These are phyloP conservation scores for Rhipidocladum racemiflorum DNA, from an alignment of 176 grass and related monocot species.

Conservation along the genomic window DNA sequence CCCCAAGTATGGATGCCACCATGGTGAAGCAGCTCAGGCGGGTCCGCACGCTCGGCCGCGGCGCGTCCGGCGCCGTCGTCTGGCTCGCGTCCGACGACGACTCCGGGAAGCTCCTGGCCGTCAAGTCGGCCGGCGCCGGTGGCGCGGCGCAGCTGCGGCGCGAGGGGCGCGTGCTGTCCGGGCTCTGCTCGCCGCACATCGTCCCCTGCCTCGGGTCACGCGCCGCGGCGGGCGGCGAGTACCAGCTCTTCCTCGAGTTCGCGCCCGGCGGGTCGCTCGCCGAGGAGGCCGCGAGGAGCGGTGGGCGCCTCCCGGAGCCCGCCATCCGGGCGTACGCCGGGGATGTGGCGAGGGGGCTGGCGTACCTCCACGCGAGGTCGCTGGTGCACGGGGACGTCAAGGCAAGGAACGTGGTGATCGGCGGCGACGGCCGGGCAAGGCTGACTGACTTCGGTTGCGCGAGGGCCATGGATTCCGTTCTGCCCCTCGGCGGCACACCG, in stretches of 20 bases:
- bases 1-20: not conserved
- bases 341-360: slow-evolving; percentile 53
- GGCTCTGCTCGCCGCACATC: slow-evolving; percentile 66
- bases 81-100: slow-evolving; percentile 41
- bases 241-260: slow-evolving; percentile 80
- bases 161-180: slow-evolving; percentile 54
- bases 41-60: slow-evolving; percentile 57
- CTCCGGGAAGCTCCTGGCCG: slow-evolving; percentile 58
- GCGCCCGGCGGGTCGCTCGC: slow-evolving; percentile 69
- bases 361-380: slow-evolving; percentile 52
- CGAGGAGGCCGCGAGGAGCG: slow-evolving; percentile 40
- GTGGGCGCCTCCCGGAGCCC: slow-evolving; percentile 43
- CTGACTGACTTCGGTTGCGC: slow-evolving; percentile 82
- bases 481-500: slow-evolving; percentile 63
- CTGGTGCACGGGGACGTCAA: slow-evolving; percentile 81
- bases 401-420: slow-evolving; percentile 64
- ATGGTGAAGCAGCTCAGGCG: slow-evolving; percentile 32
- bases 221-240: slow-evolving; percentile 24
- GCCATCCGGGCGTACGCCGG: slow-evolving; percentile 32
- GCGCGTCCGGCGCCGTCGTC: no score
- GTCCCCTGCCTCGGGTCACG: slow-evolving; percentile 59
- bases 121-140: slow-evolving; percentile 54
- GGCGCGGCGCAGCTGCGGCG: slow-evolving; percentile 40
- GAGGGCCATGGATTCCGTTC: not conserved
- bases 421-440: slow-evolving; percentile 53